phyloP scores from a whole-genome alignment of 805 yeast species.

The Myxozyma kluyveri region DNA sequence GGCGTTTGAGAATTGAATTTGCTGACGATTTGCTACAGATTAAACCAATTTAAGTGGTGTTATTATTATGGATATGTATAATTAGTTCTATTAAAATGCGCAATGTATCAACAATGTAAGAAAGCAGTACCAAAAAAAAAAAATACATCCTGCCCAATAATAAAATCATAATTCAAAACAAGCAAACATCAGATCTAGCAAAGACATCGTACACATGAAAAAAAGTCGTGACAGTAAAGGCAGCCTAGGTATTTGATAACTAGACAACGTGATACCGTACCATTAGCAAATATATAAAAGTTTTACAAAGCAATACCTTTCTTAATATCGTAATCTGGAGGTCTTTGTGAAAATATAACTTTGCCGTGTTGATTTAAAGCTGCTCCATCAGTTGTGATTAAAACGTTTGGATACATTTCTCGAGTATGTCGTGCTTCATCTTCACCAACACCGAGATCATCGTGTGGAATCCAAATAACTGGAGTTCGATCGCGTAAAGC shows the following conservation, averaged over 20 bases:
- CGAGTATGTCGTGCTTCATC: conserved; percentile 38
- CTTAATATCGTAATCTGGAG: conserved; percentile 34
- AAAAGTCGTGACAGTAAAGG: too few relatives aligned
- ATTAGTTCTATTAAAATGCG: not conserved
- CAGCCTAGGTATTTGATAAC: too few relatives aligned
- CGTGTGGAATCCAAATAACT: conserved; percentile 48
- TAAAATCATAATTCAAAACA: not conserved
- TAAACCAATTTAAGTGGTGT: not conserved
- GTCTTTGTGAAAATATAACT: conserved; percentile 31
- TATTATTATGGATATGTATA: too few relatives aligned
- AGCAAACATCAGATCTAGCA: not conserved
- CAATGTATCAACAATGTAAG: not conserved
- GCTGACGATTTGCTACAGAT: too few relatives aligned
- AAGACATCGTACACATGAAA: too few relatives aligned
- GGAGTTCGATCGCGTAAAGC: conserved; percentile 36
- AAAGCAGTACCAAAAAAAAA: not conserved
- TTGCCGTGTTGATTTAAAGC: conserved; percentile 30
- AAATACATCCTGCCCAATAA: conserved; percentile 10
- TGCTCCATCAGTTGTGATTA: conserved; percentile 36
- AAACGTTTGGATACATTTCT: conserved; percentile 30
- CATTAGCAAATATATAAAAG: too few relatives aligned
- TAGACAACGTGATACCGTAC: too few relatives aligned
- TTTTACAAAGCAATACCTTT: conserved; percentile 27
- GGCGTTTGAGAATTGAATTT: too few relatives aligned
- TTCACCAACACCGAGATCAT: conserved; percentile 40